These are phyloP conservation scores for Straminergon stramineum DNA, from an alignment of 225 moss, liverwort and hornwort species.

Conservation along the genomic window DNA sequence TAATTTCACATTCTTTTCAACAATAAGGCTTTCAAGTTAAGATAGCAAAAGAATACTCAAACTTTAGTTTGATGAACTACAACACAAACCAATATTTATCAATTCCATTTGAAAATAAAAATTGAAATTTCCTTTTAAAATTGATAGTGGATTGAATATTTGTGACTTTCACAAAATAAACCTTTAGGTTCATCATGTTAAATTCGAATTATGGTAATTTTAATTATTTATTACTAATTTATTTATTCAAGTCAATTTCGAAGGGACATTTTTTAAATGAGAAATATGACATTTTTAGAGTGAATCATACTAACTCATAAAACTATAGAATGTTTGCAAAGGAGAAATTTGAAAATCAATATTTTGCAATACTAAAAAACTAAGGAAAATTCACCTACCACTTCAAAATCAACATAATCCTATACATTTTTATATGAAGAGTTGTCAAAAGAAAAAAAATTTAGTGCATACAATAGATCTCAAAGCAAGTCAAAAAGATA, in stretches of 20 bases:
- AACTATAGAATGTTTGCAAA: background rate
- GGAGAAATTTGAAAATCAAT: background rate
- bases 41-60: background rate
- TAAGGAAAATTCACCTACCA: background rate
- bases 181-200: background rate
- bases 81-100: background rate
- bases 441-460: background rate
- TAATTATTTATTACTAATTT: background rate
- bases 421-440: background rate
- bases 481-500: background rate
- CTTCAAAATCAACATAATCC: background rate
- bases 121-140: background rate
- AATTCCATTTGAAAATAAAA: background rate
- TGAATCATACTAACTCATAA: background rate
- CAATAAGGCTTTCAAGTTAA: background rate
- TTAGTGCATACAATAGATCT: background rate
- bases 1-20: background rate
- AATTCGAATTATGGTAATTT: background rate
- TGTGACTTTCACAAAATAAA: background rate
- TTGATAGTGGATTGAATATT: background rate
- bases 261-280: background rate
- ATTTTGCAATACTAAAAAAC: background rate
- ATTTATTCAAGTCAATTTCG: background rate
- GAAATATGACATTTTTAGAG: background rate
- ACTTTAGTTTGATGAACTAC: background rate